Evolutionary conservation across 2,329 filamentous ascomycete genomes (phyloP), one percentile per base, ranked within the genome.

Genomic region (Capronia epimyces): DNA sequence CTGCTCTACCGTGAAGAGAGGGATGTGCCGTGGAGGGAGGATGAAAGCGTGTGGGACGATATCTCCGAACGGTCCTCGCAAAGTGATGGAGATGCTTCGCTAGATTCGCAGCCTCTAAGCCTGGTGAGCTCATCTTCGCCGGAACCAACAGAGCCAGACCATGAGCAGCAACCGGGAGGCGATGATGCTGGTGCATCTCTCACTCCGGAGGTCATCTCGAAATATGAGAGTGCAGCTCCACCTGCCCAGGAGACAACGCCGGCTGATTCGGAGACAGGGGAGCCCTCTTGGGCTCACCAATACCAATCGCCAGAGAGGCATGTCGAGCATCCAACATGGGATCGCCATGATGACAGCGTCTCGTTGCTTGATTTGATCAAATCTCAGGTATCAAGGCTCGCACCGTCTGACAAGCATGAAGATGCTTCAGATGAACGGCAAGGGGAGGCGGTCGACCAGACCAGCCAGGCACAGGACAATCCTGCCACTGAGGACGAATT

Each of bases 301-400:
- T 22, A 32, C 6, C 16, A 45, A 12, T n/a, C 39, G 6, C 50
- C 55, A 4, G 51, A 57, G 16, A 25, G 34, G 15, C 31, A 43
- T 3, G 50, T 58, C 20, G 31, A 54, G 20, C 49, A 61, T 50
- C 56, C 59, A 18, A 60, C 57, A 1, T 60, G 57, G 59, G 39
- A 54, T 15, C 55, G 55, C 21, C 45, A 29, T n/a, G 45, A 58
- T 22, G 52, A 58, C 21, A 46, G 45, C 27, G 41, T 37, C 9
- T 54, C 55, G 8, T 47, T 61, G 41, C 24, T 61, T 21, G 57
- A 61, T 46, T 40, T 61, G 13, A 57, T 60, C 49, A 56, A 39
- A 25, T 51, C 53, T 31, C 59, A 60, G 20, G 51, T 49, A 25
- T 50, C 49, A 10, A 45, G 25, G 16, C 25, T 49, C 21, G 32